Percentiles rank a stretch among this genome's conserved stretches.
Evolutionary conservation across 768 basidiomycete genomes (phyloP).

Genomic region (Tubosaeta sp.): DNA sequence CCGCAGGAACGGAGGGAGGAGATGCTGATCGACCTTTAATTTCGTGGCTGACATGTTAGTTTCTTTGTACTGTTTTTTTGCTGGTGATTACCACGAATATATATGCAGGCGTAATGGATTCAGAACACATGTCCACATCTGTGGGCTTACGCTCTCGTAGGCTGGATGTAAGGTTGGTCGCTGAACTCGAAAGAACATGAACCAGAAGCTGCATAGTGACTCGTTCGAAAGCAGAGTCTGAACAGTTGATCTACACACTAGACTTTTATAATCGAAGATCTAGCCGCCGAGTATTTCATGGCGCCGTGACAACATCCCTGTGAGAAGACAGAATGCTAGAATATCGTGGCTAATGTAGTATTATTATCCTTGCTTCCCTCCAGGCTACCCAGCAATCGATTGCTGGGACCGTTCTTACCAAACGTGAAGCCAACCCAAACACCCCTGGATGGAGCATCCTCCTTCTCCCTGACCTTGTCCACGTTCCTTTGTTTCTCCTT

Average conservation of each 20-base stretch:
- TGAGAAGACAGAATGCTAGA: slow-evolving; percentile 29
- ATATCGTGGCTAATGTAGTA: slow-evolving; percentile 57
- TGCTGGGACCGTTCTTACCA: slow-evolving; percentile 77
- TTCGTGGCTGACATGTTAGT: background rate
- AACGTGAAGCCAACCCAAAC: slow-evolving; percentile 93
- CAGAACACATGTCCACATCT: background rate
- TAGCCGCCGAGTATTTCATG: no score
- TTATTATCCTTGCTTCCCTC: slow-evolving; percentile 40
- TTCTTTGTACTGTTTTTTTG: background rate
- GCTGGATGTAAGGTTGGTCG: no score
- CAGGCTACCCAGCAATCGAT: slow-evolving; percentile 23
- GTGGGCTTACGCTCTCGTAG: background rate
- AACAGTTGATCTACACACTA: no score
- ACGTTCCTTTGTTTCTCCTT: slow-evolving; percentile 96
- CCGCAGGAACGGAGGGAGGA: slow-evolving; percentile 65
- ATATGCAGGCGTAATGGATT: background rate
- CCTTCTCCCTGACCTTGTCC: slow-evolving; percentile 86
- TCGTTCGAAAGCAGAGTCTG: no score
- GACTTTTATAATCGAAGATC: no score
- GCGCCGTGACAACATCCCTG: background rate
- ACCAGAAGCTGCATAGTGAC: no score
- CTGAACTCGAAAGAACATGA: no score
- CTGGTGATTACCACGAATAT: background rate
- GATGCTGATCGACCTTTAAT: slow-evolving; percentile 40
- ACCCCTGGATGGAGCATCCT: slow-evolving; percentile 63